Base-by-base conservation (phyloP, 495 filamentous ascomycete genomes). In the Thermothielavioides terrestris region DNA sequence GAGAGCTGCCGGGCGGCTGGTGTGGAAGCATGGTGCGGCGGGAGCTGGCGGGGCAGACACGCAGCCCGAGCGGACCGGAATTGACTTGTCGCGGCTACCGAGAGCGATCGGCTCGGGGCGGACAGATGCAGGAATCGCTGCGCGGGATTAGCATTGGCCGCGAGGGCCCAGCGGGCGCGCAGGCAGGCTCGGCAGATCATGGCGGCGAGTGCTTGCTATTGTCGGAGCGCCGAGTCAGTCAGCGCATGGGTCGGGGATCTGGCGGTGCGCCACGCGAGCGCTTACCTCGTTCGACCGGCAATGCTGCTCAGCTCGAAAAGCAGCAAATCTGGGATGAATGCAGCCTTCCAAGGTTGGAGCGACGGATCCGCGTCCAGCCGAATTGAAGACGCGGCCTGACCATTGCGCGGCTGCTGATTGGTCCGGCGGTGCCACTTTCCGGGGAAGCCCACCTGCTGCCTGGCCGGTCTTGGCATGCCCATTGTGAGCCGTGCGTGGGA, bases 111-210 rank as follows among this genome's bases (percentile, higher is more conserved):
- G 25, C 30, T 25, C 28, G 23, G 54, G 8, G 21, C 1, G 6
- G 43, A 11, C 12, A 22, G 28, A 22, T 36, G 26, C 6, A 50
- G 30, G 30, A 42, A 10, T 10, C 34, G 22, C 27, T 20, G 52
- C 14, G 40, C 30, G 32, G 51, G 46, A 22, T 32, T 15, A 8
- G 34, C 41, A 10, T 52, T 17, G 42, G 21, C 22, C 1, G 23
- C 2, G 23, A 52, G 20, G 42, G 34, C 42, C 30, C 34, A 12
- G 45, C 49, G 34, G 18, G 55, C 50, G 28, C 53, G 55, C 15
- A 63, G 50, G 40, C 61, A 64, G 9, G 56, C 23, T 46, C 53
- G 46, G 53, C 61, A 61, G 35, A 64, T 55, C 61, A 64, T 47
- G 28, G 40, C 23, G 14, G 46, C 10, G 21, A 4, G 12, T 48